Evolutionary conservation across 2,329 filamentous ascomycete genomes (phyloP).

Genomic region (Paracamarosporium sp.): DNA sequence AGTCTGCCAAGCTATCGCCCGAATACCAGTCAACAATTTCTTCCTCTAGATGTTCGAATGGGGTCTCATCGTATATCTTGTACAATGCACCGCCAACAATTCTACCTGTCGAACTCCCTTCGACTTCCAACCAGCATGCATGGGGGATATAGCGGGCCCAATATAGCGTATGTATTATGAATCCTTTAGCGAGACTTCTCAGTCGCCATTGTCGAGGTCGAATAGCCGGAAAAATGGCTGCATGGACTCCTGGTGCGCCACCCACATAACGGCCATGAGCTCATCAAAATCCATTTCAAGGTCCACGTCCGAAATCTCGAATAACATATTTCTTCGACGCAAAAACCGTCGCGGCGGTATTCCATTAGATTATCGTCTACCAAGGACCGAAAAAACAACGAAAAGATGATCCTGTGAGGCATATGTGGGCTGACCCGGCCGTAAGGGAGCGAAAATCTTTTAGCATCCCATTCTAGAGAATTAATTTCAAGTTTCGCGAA

Average conservation of each 20-base stretch:
- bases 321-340: slow-evolving; percentile 5
- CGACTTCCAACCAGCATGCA: slow-evolving; percentile 39
- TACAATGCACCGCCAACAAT: slow-evolving; percentile 40
- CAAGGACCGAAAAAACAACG: too few relatives aligned
- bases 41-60: slow-evolving; percentile 18
- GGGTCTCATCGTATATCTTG: slow-evolving; percentile 28
- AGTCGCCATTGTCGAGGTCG: background rate
- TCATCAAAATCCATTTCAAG: slow-evolving; percentile 15
- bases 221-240: slow-evolving; percentile 13
- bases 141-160: slow-evolving; percentile 20
- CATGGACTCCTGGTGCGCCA: slow-evolving; percentile 8
- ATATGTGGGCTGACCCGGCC: too few relatives aligned
- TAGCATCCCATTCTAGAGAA: too few relatives aligned
- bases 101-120: slow-evolving; percentile 26
- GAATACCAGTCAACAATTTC: slow-evolving; percentile 13
- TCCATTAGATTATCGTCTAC: background rate
- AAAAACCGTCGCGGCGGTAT: too few relatives aligned
- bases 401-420: too few relatives aligned
- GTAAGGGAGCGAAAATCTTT: too few relatives aligned
- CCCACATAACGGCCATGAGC: slow-evolving; percentile 13
- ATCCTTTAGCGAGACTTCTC: slow-evolving; percentile 1
- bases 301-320: slow-evolving; percentile 7
- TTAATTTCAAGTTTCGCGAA: background rate
- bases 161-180: slow-evolving; percentile 1
- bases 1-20: slow-evolving; percentile 11